phyloP scores from a whole-genome alignment of 306 rosid species.

The Rosa multiflora region DNA sequence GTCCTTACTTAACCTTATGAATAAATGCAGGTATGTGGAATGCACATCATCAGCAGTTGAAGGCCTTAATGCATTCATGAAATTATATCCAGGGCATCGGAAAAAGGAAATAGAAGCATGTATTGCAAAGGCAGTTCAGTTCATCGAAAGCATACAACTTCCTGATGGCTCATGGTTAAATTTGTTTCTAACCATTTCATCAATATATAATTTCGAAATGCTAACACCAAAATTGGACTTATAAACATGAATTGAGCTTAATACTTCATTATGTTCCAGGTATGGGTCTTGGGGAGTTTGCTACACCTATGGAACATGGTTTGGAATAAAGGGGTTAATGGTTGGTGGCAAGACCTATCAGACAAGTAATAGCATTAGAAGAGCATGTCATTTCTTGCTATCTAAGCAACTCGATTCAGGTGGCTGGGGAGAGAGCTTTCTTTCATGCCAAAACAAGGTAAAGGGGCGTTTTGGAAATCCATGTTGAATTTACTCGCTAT shows the following conservation, averaged over 20 bases:
- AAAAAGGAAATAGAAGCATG: constrained; percentile 51
- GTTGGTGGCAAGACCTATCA: constrained; percentile 46
- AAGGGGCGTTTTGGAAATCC: background rate
- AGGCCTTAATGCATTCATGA: constrained; percentile 51
- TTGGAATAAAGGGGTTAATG: constrained; percentile 64
- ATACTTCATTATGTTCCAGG: constrained; percentile 28
- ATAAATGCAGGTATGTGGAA: constrained; percentile 53
- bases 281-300: constrained; percentile 84
- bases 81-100: constrained; percentile 34
- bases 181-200: background rate
- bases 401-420: constrained; percentile 59
- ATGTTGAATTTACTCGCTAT: background rate
- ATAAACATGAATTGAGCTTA: background rate
- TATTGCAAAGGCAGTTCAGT: constrained; percentile 45
- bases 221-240: background rate
- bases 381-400: constrained; percentile 59
- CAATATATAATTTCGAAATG: background rate
- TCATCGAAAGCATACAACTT: constrained; percentile 49
- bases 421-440: constrained; percentile 83
- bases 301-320: constrained; percentile 79
- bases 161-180: constrained; percentile 72
- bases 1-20: background rate
- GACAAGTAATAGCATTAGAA: constrained; percentile 44
- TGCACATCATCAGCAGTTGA: constrained; percentile 66
- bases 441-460: constrained; percentile 65